These are phyloP conservation scores for Aphanomyces cochlioides DNA, from an alignment of 352 stramenopile genomes.

Conservation along the genomic window DNA sequence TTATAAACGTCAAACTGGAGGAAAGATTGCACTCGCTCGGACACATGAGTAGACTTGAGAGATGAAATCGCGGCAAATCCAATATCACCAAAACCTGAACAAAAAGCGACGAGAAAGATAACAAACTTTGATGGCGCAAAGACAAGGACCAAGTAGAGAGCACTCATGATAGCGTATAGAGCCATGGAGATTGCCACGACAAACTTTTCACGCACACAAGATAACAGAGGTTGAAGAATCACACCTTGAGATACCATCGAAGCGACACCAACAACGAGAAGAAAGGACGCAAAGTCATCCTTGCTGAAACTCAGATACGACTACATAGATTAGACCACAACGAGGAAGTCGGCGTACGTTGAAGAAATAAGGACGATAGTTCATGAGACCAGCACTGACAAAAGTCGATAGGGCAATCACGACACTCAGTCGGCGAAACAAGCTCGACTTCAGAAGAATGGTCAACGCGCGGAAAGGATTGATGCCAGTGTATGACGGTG, in stretches of 20 bases:
- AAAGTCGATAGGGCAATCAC: conserved; percentile 70
- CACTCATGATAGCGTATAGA: conserved; percentile 41
- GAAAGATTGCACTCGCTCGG: conserved; percentile 32
- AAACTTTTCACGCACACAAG: conserved; percentile 53
- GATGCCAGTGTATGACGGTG: conserved; percentile 36
- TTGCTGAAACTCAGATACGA: conserved; percentile 65
- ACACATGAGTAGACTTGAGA: conserved; percentile 60
- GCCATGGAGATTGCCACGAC: conserved; percentile 61
- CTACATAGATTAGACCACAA: conserved; percentile 32
- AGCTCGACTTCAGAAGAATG: conserved; percentile 58
- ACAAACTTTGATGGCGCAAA: conserved; percentile 60
- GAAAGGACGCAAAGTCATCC: conserved; percentile 55
- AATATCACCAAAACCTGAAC: conserved; percentile 52
- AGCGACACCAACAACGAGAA: conserved; percentile 52
- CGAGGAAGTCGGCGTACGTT: conserved; percentile 42
- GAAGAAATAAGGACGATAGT: conserved; percentile 69
- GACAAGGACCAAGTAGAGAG: conserved; percentile 40
- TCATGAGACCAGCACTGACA: conserved; percentile 49
- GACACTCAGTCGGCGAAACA: conserved; percentile 59
- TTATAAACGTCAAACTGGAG: background rate
- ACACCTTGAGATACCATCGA: conserved; percentile 57
- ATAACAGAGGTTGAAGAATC: conserved; percentile 60
- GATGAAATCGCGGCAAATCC: conserved; percentile 62
- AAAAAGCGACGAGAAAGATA: conserved; percentile 46
- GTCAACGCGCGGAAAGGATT: conserved; percentile 60